Evolutionary conservation across 2,329 filamentous ascomycete species (phyloP), one percentile per base, ranked within the genome.

Genomic region (Cladosporium sp.): DNA sequence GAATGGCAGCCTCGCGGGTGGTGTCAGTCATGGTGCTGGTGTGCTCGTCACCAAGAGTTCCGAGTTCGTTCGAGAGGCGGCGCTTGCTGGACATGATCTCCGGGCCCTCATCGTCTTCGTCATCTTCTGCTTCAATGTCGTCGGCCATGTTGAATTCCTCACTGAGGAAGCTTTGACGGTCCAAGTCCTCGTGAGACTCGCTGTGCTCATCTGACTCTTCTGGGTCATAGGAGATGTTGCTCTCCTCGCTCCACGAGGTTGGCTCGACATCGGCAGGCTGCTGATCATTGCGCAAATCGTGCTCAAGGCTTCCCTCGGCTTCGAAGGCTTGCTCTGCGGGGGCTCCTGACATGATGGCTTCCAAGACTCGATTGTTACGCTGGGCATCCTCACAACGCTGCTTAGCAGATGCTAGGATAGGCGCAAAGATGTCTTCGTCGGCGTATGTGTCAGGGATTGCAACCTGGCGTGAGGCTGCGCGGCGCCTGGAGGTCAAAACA

Each of bases 11-110:
- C 10, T 32, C 39, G 48, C 64, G 61, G 3, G 64, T 61, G 17
- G 58, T 62, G 15, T 56, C 50, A n/a, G 19, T n/a, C 8, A 20
- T 1, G 20, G 13, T 3, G 7, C 22, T 15, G 50, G 32, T 25
- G 12, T 48, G 20, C 32, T 44, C 40, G 22, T 55, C 52, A 40
- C 55, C 54, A n/a, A 49, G 36, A 32, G 52, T 48, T 39, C 59
- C 62, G 37, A 59, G 56, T 53, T 64, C 62, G 24, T 55, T 57
- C 8, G 62, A 64, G n/a, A 53, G 53, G 20, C 59, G 47, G 24
- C 58, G 59, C 49, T 58, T 59, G 25, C 59, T 58, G 15, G 61
- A 57, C 60, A 58, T 58, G 20, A 62, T 57, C 50, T 68, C 62
- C 34, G 61, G 63, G n/a, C 56, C 60, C 37, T 65, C 63, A 3